Base-by-base conservation (phyloP, 2,329 filamentous ascomycete species). In the Trichoderma polysporum region DNA sequence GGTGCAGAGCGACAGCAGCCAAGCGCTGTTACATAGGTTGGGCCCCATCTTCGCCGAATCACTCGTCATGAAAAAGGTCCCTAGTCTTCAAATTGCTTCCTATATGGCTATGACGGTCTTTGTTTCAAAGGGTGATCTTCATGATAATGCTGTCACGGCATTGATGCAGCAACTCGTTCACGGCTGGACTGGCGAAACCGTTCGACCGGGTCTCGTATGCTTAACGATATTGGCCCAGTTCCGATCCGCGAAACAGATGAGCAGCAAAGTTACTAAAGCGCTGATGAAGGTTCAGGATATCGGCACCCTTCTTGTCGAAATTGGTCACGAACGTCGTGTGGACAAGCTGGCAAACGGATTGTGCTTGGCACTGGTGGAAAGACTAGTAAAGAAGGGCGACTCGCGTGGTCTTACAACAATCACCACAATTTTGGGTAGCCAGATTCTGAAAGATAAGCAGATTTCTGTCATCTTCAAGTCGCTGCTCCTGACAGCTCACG, bases 71-170 rank as follows among this genome's bases (percentile, higher is more conserved):
- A 89, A 89, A 73, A 88, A 90, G 68, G 88, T 90, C 0, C 87
- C 93, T 0, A 92, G 94, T 69, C 82, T 97, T 49, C 91, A 94
- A 70, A 86, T 96, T 68, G 93, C 91, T 17, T 94, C 91, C 66
- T 98, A 97, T 77, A 97, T 97, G 91, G 88, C 97, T 22, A 86
- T 94, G 66, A 88, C 93, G 7, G 88, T 98, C 57, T 85, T 98
- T 69, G 93, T 92, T 7, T 89, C 92, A 57, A 97, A 97, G 78
- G 89, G 91, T 0, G 85, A 87, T 56, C 84, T 98, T 15, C 88
- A 91, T 54, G 93, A 98, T 73, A 86, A 86, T 66, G 87, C 94
- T 2, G 83, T 98, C n/a, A 89, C 91, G 63, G 89, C 90, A 1
- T 85, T 99, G 74, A 97, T 98, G 93, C 92, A 97, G 73, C 92